These are phyloP conservation scores for Rachicladosporium sp. DNA, from an alignment of 2,329 filamentous ascomycete species.

Conservation along the genomic window DNA sequence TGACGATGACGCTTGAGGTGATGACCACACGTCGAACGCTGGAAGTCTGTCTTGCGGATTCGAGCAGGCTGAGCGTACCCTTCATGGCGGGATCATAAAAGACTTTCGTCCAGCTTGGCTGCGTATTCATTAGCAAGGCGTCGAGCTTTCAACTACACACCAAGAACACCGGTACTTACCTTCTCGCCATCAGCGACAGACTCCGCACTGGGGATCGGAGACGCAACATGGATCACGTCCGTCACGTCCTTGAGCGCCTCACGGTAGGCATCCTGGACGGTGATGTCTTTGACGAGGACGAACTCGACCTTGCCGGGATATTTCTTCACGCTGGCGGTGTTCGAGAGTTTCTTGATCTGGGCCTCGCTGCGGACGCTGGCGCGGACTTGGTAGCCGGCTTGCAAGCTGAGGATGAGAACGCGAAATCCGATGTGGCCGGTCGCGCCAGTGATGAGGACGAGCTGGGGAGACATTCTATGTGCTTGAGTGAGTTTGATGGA, in stretches of 20 bases:
- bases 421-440: conserved; percentile 28
- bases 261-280: conserved; percentile 21
- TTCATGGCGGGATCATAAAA: conserved; percentile 16
- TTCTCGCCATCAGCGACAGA: no score
- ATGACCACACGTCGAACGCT: conserved; percentile 29
- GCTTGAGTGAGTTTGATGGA: no score
- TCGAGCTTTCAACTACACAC: no score
- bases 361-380: conserved; percentile 24
- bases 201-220: conserved; percentile 5
- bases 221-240: conserved; percentile 19
- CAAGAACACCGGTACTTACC: no score
- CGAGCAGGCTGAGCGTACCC: conserved; percentile 25
- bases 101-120: background rate
- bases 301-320: conserved; percentile 17
- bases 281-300: conserved; percentile 22
- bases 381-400: conserved; percentile 26
- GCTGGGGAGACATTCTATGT: background rate
- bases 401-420: conserved; percentile 22
- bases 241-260: conserved; percentile 21
- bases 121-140: no score
- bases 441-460: conserved; percentile 25
- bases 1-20: conserved; percentile 14
- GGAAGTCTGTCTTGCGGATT: conserved; percentile 22
- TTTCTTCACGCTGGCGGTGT: background rate
- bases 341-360: conserved; percentile 18